Evolutionary conservation across 495 filamentous ascomycete genomes (phyloP), one percentile per base, ranked within the genome.

Genomic region (Barbatosphaeria neglecta): DNA sequence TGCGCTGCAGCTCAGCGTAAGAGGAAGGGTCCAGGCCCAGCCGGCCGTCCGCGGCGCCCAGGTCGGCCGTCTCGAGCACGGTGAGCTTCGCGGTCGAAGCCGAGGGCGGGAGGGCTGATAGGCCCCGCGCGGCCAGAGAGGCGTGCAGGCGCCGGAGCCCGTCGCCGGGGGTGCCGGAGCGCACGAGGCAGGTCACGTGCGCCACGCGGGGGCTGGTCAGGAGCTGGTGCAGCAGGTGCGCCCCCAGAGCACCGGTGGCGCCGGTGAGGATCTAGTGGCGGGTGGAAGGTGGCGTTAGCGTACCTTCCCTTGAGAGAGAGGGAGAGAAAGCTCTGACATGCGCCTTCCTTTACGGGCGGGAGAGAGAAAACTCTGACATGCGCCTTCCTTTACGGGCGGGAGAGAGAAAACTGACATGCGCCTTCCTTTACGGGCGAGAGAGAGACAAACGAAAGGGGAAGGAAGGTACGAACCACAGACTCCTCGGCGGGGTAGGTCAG

Each of bases 191-290:
- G 52, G 71, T 76, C 2, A 82, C 62, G 3, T 52, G 56, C 0
- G 58, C 59, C 22, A 81, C 62, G 0, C 60, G 58, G 6, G 67
- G 56, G 18, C 69, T 62, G 18, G 62, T 54, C 2, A 76, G 52
- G 11, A 82, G 66, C 41, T 68, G 64, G 39, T 61, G 54, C 4
- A 81, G 60, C 4, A 73, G 59, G 39, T 81, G 73, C 0, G 74
- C 70, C 17, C 79, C 78, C 16, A 82, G 68, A 23, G 68, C 72
- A 10, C 79, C 79, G 2, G 77, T 82, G 0, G 75, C 69, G 16
- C 79, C 79, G 1, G 79, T 82, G 16, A 82, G 61, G 28, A 81
- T 56, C 74, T 77, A 33, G n/a, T 10, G n/a, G n/a, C n/a, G n/a
- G n/a, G n/a, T n/a, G n/a, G 16, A n/a, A 5, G 45, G 46, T 17